These are phyloP conservation scores for Tetradesmus obliquus DNA, from an alignment of 139 green algal species.

Conservation along the genomic window DNA sequence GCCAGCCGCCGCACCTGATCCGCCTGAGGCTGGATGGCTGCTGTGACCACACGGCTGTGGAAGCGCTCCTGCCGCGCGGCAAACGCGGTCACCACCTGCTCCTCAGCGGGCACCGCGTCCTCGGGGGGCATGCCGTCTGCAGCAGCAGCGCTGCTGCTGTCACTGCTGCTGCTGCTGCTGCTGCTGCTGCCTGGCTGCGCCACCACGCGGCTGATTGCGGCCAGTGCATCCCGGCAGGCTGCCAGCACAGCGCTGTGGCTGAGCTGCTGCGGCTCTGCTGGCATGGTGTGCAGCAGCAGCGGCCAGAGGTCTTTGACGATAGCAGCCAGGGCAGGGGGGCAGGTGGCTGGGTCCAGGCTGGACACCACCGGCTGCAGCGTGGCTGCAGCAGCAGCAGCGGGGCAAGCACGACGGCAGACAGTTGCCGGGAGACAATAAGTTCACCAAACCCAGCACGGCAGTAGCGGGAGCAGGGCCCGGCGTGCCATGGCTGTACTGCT, in stretches of 20 bases:
- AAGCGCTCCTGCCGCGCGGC: neutral
- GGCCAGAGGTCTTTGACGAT: neutral
- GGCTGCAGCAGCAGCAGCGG: neutral
- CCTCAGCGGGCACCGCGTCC: neutral
- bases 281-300: conserved; percentile 28
- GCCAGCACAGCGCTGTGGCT: neutral
- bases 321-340: neutral
- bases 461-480: no score
- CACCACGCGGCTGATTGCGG: neutral
- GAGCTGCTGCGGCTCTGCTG: neutral
- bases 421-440: no score
- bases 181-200: neutral
- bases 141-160: neutral
- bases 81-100: neutral
- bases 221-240: neutral
- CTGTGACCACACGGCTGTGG: neutral
- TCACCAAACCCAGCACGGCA: no score
- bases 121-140: no score
- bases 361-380: neutral
- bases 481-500: no score
- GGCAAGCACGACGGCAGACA: no score
- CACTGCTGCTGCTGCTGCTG: no score
- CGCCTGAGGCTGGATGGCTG: no score
- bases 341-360: neutral
- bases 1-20: no score